A percentile compares a stretch with the other conserved stretches of the same genome.
Evolutionary conservation across 1,284 basidiomycete genomes (phyloP).

Genomic region (Schizophyllum commune): DNA sequence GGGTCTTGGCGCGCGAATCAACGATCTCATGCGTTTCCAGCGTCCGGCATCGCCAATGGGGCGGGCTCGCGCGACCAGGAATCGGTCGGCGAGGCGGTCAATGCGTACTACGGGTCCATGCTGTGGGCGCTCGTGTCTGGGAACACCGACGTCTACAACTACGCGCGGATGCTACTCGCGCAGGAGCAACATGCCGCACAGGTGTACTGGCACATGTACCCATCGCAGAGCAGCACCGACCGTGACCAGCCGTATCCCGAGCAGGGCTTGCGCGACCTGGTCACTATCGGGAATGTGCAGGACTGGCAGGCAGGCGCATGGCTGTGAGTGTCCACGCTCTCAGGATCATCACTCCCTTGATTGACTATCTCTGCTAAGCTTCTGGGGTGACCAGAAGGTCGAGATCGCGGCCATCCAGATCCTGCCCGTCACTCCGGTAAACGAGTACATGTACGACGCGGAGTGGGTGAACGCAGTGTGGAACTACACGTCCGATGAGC

Average conservation of each 20-base stretch:
- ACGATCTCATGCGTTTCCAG: constrained; percentile 9
- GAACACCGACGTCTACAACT: constrained; percentile 22
- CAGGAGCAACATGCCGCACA: constrained; percentile 26
- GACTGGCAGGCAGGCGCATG: constrained; percentile 28
- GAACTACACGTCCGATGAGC: constrained; percentile 20
- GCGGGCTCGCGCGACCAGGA: constrained; percentile 27
- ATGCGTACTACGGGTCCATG: constrained; percentile 26
- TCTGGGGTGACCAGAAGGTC: constrained; percentile 26
- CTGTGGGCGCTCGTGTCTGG: constrained; percentile 22
- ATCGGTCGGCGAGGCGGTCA: constrained; percentile 25
- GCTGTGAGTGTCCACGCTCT: constrained; percentile 22
- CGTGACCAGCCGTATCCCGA: constrained; percentile 28
- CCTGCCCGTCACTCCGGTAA: constrained; percentile 26
- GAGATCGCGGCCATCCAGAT: constrained; percentile 30
- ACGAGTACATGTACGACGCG: constrained; percentile 26
- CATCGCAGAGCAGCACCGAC: constrained; percentile 18
- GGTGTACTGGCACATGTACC: constrained; percentile 29
- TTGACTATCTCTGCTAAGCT: constrained; percentile 13
- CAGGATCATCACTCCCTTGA: not conserved
- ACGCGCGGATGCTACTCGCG: constrained; percentile 24
- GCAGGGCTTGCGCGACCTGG: constrained; percentile 19
- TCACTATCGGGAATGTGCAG: constrained; percentile 27
- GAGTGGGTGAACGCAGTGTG: constrained; percentile 22
- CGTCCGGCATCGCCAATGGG: constrained; percentile 27
- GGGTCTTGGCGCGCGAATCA: not conserved